Base-by-base conservation (phyloP, 2,329 filamentous ascomycete genomes). In the Colletotrichum cereale region DNA sequence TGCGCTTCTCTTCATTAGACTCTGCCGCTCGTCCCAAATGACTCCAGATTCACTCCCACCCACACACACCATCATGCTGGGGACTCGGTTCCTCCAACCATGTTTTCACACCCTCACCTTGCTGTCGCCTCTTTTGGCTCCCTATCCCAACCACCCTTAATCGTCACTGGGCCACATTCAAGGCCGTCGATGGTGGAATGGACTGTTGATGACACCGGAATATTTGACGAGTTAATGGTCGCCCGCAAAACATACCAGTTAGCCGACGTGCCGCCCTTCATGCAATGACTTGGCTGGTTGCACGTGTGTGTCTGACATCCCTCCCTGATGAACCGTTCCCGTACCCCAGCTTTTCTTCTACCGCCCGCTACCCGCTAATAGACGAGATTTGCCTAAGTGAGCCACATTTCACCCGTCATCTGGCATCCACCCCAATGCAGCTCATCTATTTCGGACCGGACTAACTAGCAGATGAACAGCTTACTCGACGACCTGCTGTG, bases 331-430 rank as follows among this genome's bases (percentile, higher is more conserved):
- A 72, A 50, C 58, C 58, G 50, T 38, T 31, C 66, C 47, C 40
- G 24, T 61, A 65, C 60, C 69, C 69, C 60, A 48, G 66, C 66
- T 60, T 72, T 55, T 36, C 21, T 44, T 72, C 66, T 72, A 47
- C 69, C 69, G 60, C 66, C 66, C 69, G 69, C 60, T 56, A 72
- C 53, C 69, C 66, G 55, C 60, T 47, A 48, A 58, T 26, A 34
- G 58, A 47, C 18, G 38, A 50, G 18, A 65, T 42, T 56, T 68
- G 60, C 69, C 69, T 70, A 70, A 65, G 38, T 60, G 34, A 65
- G 64, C 14, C 29, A 31, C 24, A 34, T 47, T 29, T 8, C 40
- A 26, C 60, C 38, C 69, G 42, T 65, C 29, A 60, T 36, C 53
- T 60, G 66, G 31, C 60, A 64, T 12, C 18, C n/a, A 64, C 40